A percentile compares a stretch with the other conserved stretches of the same genome.
phyloP scores from a whole-genome alignment of 495 filamentous ascomycete genomes.

The Aspergillus bertholletiae region DNA sequence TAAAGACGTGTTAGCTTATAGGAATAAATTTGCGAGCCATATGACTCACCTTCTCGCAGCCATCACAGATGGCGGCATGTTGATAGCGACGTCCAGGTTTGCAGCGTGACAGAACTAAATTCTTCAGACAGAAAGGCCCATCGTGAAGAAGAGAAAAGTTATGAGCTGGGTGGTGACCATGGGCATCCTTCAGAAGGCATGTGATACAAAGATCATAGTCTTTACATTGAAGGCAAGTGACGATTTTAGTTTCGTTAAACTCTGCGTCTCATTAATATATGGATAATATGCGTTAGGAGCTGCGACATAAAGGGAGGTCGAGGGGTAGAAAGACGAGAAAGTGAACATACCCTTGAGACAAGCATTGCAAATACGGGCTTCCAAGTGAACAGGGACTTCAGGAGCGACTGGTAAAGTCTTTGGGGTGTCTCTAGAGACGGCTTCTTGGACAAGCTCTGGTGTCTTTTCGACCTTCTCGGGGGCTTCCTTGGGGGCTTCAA shows the following conservation, averaged over 20 bases:
- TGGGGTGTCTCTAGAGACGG: constrained; percentile 7
- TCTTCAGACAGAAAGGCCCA: constrained; percentile 36
- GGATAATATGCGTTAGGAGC: neutral
- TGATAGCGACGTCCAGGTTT: constrained; percentile 74
- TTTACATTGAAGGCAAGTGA: constrained; percentile 79
- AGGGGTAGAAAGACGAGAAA: no score
- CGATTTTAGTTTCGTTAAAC: constrained; percentile 69
- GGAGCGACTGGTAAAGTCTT: constrained; percentile 7
- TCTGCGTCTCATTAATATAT: constrained; percentile 43
- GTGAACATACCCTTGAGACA: constrained; percentile 68
- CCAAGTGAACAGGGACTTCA: neutral
- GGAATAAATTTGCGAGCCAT: neutral
- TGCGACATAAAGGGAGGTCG: neutral
- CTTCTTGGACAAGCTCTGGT: constrained; percentile 6
- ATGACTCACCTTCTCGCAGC: constrained; percentile 71
- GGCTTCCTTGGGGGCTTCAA: constrained; percentile 18
- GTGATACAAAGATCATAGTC: constrained; percentile 88
- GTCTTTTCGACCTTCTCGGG: constrained; percentile 11
- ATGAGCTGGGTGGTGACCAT: constrained; percentile 93
- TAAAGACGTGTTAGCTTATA: constrained; percentile 29
- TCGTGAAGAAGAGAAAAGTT: constrained; percentile 54
- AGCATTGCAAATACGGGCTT: constrained; percentile 81
- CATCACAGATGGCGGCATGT: constrained; percentile 91
- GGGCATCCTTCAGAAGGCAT: constrained; percentile 71
- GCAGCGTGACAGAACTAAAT: constrained; percentile 56